A percentile compares a stretch with the other conserved stretches of the same genome.
phyloP scores from a whole-genome alignment of 1,284 basidiomycete species.

The Leccinum fallax region DNA sequence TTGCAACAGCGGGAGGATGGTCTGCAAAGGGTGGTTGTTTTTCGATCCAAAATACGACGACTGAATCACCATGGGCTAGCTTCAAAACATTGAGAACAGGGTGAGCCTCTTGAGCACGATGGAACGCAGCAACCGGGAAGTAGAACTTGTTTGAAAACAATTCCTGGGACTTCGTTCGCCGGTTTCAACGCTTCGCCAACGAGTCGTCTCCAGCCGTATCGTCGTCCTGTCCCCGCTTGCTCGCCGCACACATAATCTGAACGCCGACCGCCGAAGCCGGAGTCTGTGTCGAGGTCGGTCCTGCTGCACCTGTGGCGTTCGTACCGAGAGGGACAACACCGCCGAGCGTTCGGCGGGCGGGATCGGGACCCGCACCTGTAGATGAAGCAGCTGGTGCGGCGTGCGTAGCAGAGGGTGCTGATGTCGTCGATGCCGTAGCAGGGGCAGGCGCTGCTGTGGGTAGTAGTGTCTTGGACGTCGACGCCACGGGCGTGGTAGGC shows the following conservation, averaged over 20 bases:
- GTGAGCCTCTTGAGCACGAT: no score
- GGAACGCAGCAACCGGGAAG: no score
- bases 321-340: slow-evolving; percentile 29
- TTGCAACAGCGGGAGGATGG: no score
- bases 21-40: no score
- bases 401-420: slow-evolving; percentile 4
- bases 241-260: slow-evolving; percentile 67
- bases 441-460: slow-evolving; percentile 20
- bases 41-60: no score
- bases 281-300: background rate
- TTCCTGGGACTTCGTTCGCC: no score
- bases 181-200: slow-evolving; percentile 56
- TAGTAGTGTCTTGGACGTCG: slow-evolving; percentile 12
- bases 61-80: no score
- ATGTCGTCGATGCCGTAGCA: slow-evolving; percentile 24
- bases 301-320: slow-evolving; percentile 4
- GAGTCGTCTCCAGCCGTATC: slow-evolving; percentile 53
- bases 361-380: slow-evolving; percentile 12
- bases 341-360: slow-evolving; percentile 28
- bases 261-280: slow-evolving; percentile 36
- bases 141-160: no score
- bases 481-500: slow-evolving; percentile 29
- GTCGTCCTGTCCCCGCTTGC: slow-evolving; percentile 68
- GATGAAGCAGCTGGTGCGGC: slow-evolving; percentile 14
- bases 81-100: no score